Conservation (phyloP, 495 filamentous ascomycete species). For the Lophium mytilinum region DNA sequence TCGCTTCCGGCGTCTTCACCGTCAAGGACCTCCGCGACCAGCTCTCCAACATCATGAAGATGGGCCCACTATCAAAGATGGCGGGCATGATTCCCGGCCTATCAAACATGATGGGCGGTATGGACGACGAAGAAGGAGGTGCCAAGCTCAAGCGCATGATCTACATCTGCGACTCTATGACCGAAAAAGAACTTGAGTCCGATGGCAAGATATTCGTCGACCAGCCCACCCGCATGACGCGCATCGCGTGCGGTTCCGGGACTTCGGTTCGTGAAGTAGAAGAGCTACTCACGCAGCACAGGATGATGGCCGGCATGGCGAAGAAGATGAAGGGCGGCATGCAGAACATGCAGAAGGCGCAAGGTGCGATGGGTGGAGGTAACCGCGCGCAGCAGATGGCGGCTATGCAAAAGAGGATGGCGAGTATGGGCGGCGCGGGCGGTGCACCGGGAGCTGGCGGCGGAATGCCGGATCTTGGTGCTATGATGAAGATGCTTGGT, state of each 20-base stretch:
- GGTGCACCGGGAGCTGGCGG: conserved; percentile 41
- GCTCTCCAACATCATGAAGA: conserved; percentile 97
- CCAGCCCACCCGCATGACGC: conserved; percentile 88
- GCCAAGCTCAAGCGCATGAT: conserved; percentile 95
- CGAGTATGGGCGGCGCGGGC: conserved; percentile 75
- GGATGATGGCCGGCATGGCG: conserved; percentile 99
- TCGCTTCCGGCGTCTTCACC: conserved; percentile 92
- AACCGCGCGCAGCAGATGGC: conserved; percentile 92
- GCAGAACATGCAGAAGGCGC: conserved; percentile 92
- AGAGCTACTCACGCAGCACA: conserved; percentile 92
- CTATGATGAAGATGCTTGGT: conserved; percentile 81
- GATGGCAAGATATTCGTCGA: conserved; percentile 93
- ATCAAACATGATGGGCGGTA: conserved; percentile 81
- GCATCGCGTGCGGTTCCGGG: conserved; percentile 80
- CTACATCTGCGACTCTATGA: conserved; percentile 98
- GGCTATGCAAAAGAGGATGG: conserved; percentile 92
- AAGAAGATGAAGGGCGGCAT: conserved; percentile 96
- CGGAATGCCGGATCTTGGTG: conserved; percentile 55
- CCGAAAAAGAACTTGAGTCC: conserved; percentile 82
- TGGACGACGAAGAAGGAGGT: conserved; percentile 93
- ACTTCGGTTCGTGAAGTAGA: conserved; percentile 93
- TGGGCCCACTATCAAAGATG: conserved; percentile 95
- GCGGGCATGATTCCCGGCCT: conserved; percentile 98
- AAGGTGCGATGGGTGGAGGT: conserved; percentile 77
- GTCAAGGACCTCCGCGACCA: conserved; percentile 92